Evolutionary conservation across 2,329 filamentous ascomycete species (phyloP).

Genomic region (Microthyrium microscopicum): DNA sequence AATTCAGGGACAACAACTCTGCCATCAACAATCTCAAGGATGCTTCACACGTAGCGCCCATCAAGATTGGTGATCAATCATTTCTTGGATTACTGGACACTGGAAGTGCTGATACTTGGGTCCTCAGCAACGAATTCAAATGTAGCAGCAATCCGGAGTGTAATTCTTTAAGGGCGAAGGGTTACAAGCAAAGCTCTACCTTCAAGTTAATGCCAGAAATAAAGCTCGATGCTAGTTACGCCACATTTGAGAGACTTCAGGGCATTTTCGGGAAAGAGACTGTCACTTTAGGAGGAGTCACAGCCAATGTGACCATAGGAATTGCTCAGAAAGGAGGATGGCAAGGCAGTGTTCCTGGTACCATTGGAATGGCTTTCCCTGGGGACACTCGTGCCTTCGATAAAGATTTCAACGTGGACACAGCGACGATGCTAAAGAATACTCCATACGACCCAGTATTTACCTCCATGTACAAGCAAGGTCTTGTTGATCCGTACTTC

Average conservation of each 20-base stretch:
- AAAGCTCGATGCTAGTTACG: slow-evolving; percentile 5
- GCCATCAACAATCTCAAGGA: neutral
- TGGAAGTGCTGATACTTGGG: slow-evolving; percentile 4
- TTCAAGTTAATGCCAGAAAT: neutral
- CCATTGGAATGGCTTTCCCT: slow-evolving; percentile 6
- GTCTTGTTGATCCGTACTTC: too few relatives aligned
- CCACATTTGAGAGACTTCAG: slow-evolving; percentile 1
- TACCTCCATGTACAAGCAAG: too few relatives aligned
- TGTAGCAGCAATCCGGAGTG: neutral
- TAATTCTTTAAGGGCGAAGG: neutral
- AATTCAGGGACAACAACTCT: too few relatives aligned
- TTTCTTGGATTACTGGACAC: slow-evolving; percentile 1
- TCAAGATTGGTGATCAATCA: neutral
- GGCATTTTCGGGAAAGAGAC: slow-evolving; percentile 1
- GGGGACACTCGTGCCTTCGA: neutral
- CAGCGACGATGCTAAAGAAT: too few relatives aligned
- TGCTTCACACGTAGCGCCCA: neutral
- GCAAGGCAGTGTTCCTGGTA: slow-evolving; percentile 1
- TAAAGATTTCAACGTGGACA: too few relatives aligned
- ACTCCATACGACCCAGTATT: too few relatives aligned
- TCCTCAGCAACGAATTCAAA: neutral
- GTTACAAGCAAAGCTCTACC: neutral
- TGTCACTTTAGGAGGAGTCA: slow-evolving; percentile 2
- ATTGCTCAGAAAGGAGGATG: neutral
- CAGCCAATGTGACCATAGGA: neutral